Evolutionary conservation across 306 rosid genomes (phyloP).

Genomic region (Prinsepia uniflora): DNA sequence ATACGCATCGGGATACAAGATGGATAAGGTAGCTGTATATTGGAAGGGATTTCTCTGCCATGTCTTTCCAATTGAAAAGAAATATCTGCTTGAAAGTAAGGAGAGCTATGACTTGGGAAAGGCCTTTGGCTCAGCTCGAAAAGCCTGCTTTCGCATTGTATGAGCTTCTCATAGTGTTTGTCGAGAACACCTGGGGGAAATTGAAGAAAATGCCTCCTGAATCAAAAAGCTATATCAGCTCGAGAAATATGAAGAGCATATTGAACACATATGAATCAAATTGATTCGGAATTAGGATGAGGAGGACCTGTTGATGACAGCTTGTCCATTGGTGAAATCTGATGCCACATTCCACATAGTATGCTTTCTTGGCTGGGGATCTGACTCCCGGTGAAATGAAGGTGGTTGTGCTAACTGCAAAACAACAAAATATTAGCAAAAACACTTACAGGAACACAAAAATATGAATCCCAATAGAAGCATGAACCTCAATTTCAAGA

Average conservation of each 20-base stretch:
- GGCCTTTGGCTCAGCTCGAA: slow-evolving; percentile 27
- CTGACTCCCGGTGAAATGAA: slow-evolving; percentile 19
- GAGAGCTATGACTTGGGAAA: slow-evolving; percentile 32
- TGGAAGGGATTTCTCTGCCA: slow-evolving; percentile 5
- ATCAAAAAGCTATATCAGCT: neutral
- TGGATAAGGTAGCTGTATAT: neutral
- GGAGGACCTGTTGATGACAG: slow-evolving; percentile 17
- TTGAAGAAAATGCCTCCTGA: slow-evolving; percentile 38
- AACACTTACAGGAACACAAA: too few species aligned
- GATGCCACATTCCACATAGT: slow-evolving; percentile 23
- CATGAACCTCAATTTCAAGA: slow-evolving; percentile 37
- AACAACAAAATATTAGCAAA: neutral
- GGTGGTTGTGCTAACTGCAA: slow-evolving; percentile 32
- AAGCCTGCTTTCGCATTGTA: slow-evolving; percentile 33
- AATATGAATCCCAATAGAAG: neutral
- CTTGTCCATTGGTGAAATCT: slow-evolving; percentile 37
- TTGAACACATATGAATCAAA: too few species aligned
- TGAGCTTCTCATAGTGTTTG: slow-evolving; percentile 33
- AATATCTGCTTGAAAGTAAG: slow-evolving; percentile 31
- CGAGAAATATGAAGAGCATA: neutral
- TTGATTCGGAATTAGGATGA: neutral
- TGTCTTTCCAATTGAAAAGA: neutral
- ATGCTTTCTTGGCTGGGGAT: slow-evolving; percentile 33
- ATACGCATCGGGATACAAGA: neutral
- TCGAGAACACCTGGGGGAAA: slow-evolving; percentile 47